Evolutionary conservation across 1,139 yeast genomes (phyloP).

Genomic region (Nematodospora anomalae): DNA sequence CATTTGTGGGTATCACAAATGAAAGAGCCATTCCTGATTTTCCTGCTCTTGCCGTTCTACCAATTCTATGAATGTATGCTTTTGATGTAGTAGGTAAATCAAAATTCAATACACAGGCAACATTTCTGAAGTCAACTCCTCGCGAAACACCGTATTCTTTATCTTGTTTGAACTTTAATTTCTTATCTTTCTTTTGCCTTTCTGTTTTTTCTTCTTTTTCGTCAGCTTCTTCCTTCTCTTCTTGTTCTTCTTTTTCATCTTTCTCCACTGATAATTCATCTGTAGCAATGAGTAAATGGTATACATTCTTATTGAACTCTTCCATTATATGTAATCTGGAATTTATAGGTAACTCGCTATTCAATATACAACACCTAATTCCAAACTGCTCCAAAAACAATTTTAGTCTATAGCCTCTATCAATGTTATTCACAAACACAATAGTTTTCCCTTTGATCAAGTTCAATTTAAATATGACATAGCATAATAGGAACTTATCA

Average conservation of each 20-base stretch:
- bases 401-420: conserved; percentile 91
- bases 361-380: conserved; percentile 80
- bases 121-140: conserved; percentile 95
- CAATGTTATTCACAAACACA: conserved; percentile 89
- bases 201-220: conserved; percentile 41
- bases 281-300: conserved; percentile 87
- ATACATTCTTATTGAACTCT: conserved; percentile 88
- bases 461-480: conserved; percentile 86
- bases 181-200: conserved; percentile 20
- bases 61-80: conserved; percentile 90
- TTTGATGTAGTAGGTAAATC: conserved; percentile 90
- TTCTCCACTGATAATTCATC: conserved; percentile 59
- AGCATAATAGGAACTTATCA: conserved; percentile 86
- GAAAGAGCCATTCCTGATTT: conserved; percentile 94
- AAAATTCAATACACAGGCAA: conserved; percentile 93
- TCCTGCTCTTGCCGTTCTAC: conserved; percentile 98
- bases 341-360: conserved; percentile 89
- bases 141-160: conserved; percentile 92
- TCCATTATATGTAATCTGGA: conserved; percentile 94
- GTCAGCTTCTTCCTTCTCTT: conserved; percentile 24
- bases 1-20: conserved; percentile 80
- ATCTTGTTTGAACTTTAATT: conserved; percentile 40
- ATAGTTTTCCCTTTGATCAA: conserved; percentile 90
- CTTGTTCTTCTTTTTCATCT: conserved; percentile 47
- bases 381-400: conserved; percentile 95